phyloP scores from a whole-genome alignment of 257 asterid species.

The Coffea canephora region DNA sequence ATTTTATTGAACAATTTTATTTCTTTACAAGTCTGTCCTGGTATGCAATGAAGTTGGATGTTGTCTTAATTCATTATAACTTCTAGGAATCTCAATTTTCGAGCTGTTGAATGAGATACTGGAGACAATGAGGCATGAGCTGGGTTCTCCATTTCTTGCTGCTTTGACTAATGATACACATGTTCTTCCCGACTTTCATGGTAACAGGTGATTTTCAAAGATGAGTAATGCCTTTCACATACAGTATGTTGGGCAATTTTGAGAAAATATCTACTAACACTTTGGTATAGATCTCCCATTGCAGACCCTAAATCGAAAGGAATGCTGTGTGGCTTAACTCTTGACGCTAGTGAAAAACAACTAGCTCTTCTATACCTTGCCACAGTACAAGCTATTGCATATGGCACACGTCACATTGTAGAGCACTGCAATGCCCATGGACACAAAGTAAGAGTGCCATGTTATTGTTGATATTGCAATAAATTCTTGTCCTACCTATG shows the following conservation, averaged over 20 bases:
- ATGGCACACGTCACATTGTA: slow-evolving; percentile 88
- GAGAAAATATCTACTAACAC: slow-evolving; percentile 18
- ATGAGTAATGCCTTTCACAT: not conserved
- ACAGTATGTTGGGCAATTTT: not conserved
- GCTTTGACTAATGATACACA: slow-evolving; percentile 77
- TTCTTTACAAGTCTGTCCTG: not conserved
- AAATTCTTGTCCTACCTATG: not conserved
- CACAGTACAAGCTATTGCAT: slow-evolving; percentile 83
- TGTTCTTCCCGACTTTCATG: slow-evolving; percentile 94
- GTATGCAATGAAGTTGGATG: not conserved
- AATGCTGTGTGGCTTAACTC: slow-evolving; percentile 73
- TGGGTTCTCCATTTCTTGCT: slow-evolving; percentile 63
- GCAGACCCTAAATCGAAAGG: slow-evolving; percentile 97
- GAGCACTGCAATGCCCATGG: slow-evolving; percentile 96
- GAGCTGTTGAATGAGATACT: slow-evolving; percentile 77
- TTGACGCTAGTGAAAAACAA: slow-evolving; percentile 84
- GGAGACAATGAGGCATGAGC: slow-evolving; percentile 58
- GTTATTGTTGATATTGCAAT: not conserved
- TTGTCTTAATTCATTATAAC: slow-evolving; percentile 8
- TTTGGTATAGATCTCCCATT: slow-evolving; percentile 77
- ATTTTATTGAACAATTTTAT: not conserved
- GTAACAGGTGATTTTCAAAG: slow-evolving; percentile 68
- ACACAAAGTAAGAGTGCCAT: slow-evolving; percentile 54
- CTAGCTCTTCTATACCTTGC: slow-evolving; percentile 91
- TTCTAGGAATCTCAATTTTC: slow-evolving; percentile 66